Base-by-base conservation (phyloP, 805 yeast genomes). In the Starmerella lactis-condensi region DNA sequence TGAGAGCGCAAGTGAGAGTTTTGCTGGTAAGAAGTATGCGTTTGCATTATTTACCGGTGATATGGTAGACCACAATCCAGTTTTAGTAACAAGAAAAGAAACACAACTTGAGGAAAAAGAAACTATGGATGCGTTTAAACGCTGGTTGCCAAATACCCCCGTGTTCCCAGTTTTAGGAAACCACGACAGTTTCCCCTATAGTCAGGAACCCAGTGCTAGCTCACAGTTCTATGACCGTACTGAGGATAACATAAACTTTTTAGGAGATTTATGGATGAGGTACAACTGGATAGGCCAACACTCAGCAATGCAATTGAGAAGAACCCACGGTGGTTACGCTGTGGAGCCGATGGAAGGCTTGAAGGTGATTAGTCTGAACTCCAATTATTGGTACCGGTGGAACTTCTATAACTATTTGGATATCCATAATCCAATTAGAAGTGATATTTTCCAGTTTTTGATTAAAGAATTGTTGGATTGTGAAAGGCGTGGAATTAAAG, bases 31-130 rank as follows among this genome's bases (percentile, higher is more conserved):
- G 5, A 50, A 57, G 13, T 72, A 64, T 42, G 73, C 70, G 31
- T 73, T 73, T 45, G 62, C 74, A 2, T 51, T 74, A 23, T 74
- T 74, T 58, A 74, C 81, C 4, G 82, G 82, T 34, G 83, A 74
- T 45, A 58, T 72, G 47, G 74, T 73, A 32, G 81, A 74, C 48
- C 83, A 74, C 45, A 68, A 64, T 34, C 45, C 56, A 9, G 58
- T 60, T 28, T 60, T 63, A 44, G 63, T 64, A 29, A 57, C 65
- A 27, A 51, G 47, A 39, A 61, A 67, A 27, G 56, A 60, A 39
- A 65, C 73, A 22, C 50, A 65, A 35, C 49, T 54, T 19, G 69
- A 74, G n/a, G 77, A 73, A 48, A 60, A 58, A 32, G 47, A 50
- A 15, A 50, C 65, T 2, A 60, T 69, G 50, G 53, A 62, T 39